Conservation (phyloP, 148 eudicot species). For the Dysphania ambrosioides region DNA sequence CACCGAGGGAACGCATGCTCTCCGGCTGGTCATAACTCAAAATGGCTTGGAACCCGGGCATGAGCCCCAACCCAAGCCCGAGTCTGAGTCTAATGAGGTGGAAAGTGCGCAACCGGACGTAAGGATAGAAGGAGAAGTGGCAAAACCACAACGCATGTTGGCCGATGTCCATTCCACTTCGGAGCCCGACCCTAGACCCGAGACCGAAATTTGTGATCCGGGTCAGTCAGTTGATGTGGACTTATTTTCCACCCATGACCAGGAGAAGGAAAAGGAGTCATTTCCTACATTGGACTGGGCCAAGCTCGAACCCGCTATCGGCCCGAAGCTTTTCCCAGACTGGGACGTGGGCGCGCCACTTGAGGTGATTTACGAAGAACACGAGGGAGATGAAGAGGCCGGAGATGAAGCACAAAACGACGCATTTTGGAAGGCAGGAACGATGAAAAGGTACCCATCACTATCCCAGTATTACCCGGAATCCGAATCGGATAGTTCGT, state of each 20-base stretch:
- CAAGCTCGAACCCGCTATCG: not conserved
- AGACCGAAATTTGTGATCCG: not conserved
- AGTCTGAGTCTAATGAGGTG: too few species aligned
- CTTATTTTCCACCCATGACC: not conserved
- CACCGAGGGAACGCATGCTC: not conserved
- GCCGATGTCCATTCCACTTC: too few species aligned
- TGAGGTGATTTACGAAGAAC: slow-evolving; percentile 67
- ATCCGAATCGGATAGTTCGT: slow-evolving; percentile 32
- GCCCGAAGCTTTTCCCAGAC: slow-evolving; percentile 23
- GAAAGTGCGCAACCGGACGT: too few species aligned
- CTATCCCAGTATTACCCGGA: slow-evolving; percentile 62
- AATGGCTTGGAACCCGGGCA: not conserved
- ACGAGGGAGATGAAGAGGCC: slow-evolving; percentile 53
- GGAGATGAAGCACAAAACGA: slow-evolving; percentile 21
- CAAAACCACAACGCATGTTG: not conserved
- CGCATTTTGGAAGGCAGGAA: not conserved
- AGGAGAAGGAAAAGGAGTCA: not conserved
- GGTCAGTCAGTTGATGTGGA: not conserved
- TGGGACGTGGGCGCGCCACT: slow-evolving; percentile 73
- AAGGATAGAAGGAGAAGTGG: not conserved
- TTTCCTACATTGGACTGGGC: not conserved
- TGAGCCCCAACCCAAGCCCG: not conserved
- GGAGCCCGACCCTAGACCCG: not conserved
- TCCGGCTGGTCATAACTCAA: not conserved
- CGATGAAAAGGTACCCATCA: slow-evolving; percentile 42